Percentiles rank a stretch among this genome's conserved stretches.
Evolutionary conservation across 495 filamentous ascomycete genomes (phyloP).

Genomic region (Aspergillus steynii): DNA sequence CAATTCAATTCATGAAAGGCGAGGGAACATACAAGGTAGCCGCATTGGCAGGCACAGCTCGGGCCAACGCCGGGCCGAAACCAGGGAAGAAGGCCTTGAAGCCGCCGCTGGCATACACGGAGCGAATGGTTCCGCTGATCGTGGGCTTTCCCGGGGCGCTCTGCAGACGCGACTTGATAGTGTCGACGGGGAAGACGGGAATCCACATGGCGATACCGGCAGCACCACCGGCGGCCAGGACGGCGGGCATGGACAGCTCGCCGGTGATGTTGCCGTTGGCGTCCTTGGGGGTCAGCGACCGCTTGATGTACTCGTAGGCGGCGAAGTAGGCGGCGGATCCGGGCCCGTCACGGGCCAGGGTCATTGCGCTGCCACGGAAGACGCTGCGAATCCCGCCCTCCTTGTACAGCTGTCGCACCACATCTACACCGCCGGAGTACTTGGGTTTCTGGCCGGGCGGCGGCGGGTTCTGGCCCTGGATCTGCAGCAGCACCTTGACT

Average conservation of each 20-base stretch:
- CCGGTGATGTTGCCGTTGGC: conserved; percentile 66
- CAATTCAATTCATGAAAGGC: not conserved
- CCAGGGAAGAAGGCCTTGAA: conserved; percentile 97
- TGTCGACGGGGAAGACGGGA: conserved; percentile 96
- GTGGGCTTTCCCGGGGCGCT: conserved; percentile 85
- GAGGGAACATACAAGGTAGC: conserved; percentile 54
- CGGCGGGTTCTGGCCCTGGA: conserved; percentile 87
- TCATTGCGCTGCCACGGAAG: conserved; percentile 88
- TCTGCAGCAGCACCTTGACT: conserved; percentile 96
- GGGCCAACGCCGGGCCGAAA: conserved; percentile 86
- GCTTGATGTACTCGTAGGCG: conserved; percentile 94
- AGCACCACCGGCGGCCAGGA: conserved; percentile 83
- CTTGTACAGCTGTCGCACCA: conserved; percentile 92
- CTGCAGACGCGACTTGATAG: conserved; percentile 91
- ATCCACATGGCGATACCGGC: conserved; percentile 99
- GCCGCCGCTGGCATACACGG: conserved; percentile 78
- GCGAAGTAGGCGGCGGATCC: conserved; percentile 96
- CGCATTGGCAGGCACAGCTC: conserved; percentile 94
- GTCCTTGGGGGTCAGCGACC: conserved; percentile 80
- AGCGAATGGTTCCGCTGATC: conserved; percentile 73
- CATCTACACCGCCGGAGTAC: conserved; percentile 85
- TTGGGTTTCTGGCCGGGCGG: conserved; percentile 88
- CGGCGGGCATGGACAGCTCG: conserved; percentile 74
- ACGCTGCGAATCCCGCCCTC: conserved; percentile 89
- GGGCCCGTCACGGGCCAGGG: conserved; percentile 89